Percentiles rank a stretch among this genome's conserved stretches.
These are phyloP conservation scores for Aaosphaeria pasadenensis DNA, from an alignment of 2,329 filamentous ascomycete species.

Conservation along the genomic window DNA sequence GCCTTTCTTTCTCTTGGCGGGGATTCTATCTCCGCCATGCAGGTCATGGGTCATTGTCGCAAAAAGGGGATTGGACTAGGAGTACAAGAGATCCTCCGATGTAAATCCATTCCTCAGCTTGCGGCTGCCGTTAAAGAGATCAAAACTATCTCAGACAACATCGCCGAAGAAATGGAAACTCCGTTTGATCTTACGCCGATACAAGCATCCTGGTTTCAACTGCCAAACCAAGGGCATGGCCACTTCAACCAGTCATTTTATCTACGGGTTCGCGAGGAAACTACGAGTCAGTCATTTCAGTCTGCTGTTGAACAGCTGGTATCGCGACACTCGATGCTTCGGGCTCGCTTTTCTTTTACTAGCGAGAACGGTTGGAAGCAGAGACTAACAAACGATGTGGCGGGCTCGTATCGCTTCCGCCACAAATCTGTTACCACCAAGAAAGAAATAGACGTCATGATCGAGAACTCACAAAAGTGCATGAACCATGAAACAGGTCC, in stretches of 20 bases:
- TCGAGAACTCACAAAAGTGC: slow-evolving; percentile 26
- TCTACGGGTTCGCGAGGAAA: slow-evolving; percentile 21
- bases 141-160: slow-evolving; percentile 12
- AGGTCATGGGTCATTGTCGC: slow-evolving; percentile 47
- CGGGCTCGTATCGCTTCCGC: slow-evolving; percentile 26
- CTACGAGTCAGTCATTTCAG: slow-evolving; percentile 23
- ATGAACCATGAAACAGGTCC: slow-evolving; percentile 23
- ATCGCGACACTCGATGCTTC: slow-evolving; percentile 30
- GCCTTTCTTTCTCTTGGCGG: slow-evolving; percentile 46
- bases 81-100: slow-evolving; percentile 48
- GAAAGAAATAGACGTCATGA: slow-evolving; percentile 26
- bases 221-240: slow-evolving; percentile 27
- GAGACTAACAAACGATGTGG: slow-evolving; percentile 27
- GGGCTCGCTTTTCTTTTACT: slow-evolving; percentile 24
- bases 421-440: slow-evolving; percentile 17
- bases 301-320: slow-evolving; percentile 20
- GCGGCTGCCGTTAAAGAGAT: slow-evolving; percentile 19
- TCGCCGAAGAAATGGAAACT: slow-evolving; percentile 23
- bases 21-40: slow-evolving; percentile 52
- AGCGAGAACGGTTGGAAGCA: slow-evolving; percentile 27
- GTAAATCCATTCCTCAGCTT: slow-evolving; percentile 43
- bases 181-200: slow-evolving; percentile 32
- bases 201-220: slow-evolving; percentile 29
- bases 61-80: slow-evolving; percentile 45
- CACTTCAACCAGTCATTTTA: slow-evolving; percentile 37